Base-by-base conservation (phyloP, 139 green algal genomes). In the Chlamydomonas sp. region DNA sequence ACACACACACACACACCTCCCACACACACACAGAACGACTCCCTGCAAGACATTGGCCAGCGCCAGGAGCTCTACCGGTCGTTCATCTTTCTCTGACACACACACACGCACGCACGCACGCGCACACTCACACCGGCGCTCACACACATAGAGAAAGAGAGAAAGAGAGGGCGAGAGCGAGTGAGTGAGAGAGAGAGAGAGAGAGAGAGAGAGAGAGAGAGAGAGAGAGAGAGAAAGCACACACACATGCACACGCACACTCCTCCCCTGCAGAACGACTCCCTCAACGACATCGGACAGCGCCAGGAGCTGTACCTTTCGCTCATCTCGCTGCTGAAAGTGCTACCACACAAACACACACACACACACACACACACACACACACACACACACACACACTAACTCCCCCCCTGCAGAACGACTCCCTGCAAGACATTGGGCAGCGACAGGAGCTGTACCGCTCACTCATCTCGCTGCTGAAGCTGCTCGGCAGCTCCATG, bases 251-350 rank as follows among this genome's bases (percentile, higher is more conserved):
- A n/a, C n/a, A n/a, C n/a, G n/a, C n/a, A n/a, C n/a, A n/a, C n/a
- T n/a, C n/a, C n/a, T n/a, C n/a, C n/a, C n/a, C 59, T 69, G 13
- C 62, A 69, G 24, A 69, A 69, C 37, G 62, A 57, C 62, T 69
- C 62, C 5, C 34, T 69, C 36, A 35, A 69, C 36, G 62, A 69
- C 62, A 69, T 69, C n/a, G 62, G 36, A 6, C 57, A 24, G 5
- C 33, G 62, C 24, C 62, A 35, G 20, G 5, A 28, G 36, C 37
- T 69, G 62, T 69, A 69, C 62, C 33, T 8, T 28, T 4, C 30
- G 35, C n/a, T 69, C n/a, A n/a, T n/a, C n/a, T n/a, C n/a, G n/a
- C n/a, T n/a, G n/a, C n/a, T n/a, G n/a, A n/a, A n/a, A n/a, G n/a
- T n/a, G n/a, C n/a, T n/a, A n/a, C n/a, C n/a, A n/a, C n/a, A n/a